These are phyloP conservation scores for Phytophthora citricola DNA, from an alignment of 352 stramenopile species.

Conservation along the genomic window DNA sequence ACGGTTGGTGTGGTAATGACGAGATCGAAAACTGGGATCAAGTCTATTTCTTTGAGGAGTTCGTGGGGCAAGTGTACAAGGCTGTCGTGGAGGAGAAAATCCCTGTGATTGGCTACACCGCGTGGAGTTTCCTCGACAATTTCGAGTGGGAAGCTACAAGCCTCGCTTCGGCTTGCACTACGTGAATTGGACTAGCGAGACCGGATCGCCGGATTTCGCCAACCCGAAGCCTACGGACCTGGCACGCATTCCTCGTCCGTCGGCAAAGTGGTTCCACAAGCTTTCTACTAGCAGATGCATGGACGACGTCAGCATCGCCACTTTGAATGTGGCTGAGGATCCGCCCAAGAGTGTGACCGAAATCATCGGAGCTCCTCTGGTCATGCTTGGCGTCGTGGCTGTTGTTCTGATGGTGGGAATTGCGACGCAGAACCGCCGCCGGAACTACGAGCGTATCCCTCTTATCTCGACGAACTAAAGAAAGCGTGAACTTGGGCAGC, in stretches of 20 bases:
- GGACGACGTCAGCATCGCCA: constrained; percentile 11
- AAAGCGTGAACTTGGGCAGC: neutral
- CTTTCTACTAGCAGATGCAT: constrained; percentile 37
- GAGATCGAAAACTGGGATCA: constrained; percentile 52
- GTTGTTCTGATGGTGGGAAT: constrained; percentile 15
- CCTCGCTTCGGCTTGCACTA: constrained; percentile 69
- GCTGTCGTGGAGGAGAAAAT: constrained; percentile 49
- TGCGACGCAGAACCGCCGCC: constrained; percentile 7
- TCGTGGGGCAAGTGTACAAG: constrained; percentile 49
- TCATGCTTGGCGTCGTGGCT: constrained; percentile 16
- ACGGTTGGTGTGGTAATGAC: constrained; percentile 53
- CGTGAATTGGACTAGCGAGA: constrained; percentile 58
- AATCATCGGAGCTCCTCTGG: constrained; percentile 18
- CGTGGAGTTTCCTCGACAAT: constrained; percentile 51
- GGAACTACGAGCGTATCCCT: constrained; percentile 16
- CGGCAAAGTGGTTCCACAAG: constrained; percentile 48
- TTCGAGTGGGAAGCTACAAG: constrained; percentile 53
- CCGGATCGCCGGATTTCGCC: constrained; percentile 33
- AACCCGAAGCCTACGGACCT: constrained; percentile 41
- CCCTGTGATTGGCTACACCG: constrained; percentile 42
- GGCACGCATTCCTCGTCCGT: constrained; percentile 37
- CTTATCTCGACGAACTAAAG: constrained; percentile 11
- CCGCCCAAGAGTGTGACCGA: constrained; percentile 6
- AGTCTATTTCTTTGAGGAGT: constrained; percentile 48
- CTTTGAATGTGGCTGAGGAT: neutral